Base-by-base conservation (phyloP, 2,329 filamentous ascomycete genomes). In the Arthrinium phaeospermum region DNA sequence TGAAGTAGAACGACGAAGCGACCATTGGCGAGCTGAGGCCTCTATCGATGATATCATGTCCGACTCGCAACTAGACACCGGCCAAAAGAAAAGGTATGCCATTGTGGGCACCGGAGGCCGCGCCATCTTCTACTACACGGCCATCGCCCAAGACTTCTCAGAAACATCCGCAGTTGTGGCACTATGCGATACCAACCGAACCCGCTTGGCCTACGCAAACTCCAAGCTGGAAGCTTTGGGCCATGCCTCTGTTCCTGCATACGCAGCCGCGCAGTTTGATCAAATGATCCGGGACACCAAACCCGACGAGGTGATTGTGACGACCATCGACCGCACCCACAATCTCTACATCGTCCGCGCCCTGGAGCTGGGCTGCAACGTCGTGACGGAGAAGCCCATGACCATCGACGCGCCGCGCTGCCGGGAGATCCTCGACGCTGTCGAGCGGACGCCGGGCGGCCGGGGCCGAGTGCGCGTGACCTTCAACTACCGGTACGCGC, bases 371-470 rank as follows among this genome's bases (percentile, higher is more conserved):
- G 89, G 89, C 22, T 89, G 88, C 76, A 86, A 88, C 73, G 89
- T 90, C 0, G 83, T 91, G n/a, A 91, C 87, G 0, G 89, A 91
- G 76, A 91, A 91, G 78, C 90, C 89, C 5, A 91, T 91, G 89
- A 91, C 90, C 0, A 88, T 91, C 75, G 89, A 91, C 76, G 87
- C 84, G 0, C 82, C 85, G 1, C 85, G 88, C 2, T 90, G 88
- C 79, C 82, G 80, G 8, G 82, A 85, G 69, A 91, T 91, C 72
- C 85, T 90, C 74, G 83, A 85, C 74, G 86, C 88, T 16, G 88
- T 89, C 22, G 83, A 87, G 69, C 81, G 84, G 24, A 89, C 87
- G 0, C 16, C 8, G 34, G 34, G 30, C 3, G 79, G 80, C 16
- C 83, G 84, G 37, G 41, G 67, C 44, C 44, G 67, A 14, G 84